Evolutionary conservation across 2,329 filamentous ascomycete genomes (phyloP), one percentile per base, ranked within the genome.

Genomic region (Ceratocystis ficicola): DNA sequence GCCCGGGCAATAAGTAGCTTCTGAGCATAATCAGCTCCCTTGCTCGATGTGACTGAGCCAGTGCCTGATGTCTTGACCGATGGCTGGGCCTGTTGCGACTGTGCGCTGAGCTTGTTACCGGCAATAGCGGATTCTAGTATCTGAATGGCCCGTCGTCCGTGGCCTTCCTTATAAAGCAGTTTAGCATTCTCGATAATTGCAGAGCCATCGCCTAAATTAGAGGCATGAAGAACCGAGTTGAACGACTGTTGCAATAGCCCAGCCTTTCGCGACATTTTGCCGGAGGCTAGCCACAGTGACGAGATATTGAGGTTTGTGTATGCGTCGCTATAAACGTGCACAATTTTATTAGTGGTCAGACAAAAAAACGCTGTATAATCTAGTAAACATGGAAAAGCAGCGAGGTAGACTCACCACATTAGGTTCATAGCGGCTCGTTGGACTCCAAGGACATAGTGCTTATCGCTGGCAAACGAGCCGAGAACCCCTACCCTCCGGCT

Each of bases 111-210:
- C 20, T 62, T 62, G 30, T 62, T 62, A 15, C 84, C 86, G 60
- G 86, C 83, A 69, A 99, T 96, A 25, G 93, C 92, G 57, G 89
- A 86, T 72, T 95, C 87, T 2, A 99, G 80, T 60, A 88, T 89
- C 70, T 95, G 90, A 68, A 99, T 99, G 1, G 94, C 95, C 75
- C 97, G 96, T 68, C 94, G 85, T 73, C 93, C 90, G 72, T 96
- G 88, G 0, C 90, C 90, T 73, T 96, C 91, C 70, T 89, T 90
- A 91, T 94, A 99, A 6, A 97, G 78, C 36, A 99, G 80, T 68
- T 92, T 86, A 1, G 94, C 91, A 73, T 99, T 93, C 73, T 99
- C 95, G 68, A 99, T 94, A 8, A 90, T 93, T 10, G 93, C 90
- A 1, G 89, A 90, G 67, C 88, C 86, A 70, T 96, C 90, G 22